Conservation (phyloP, 768 basidiomycete genomes). For the Sporobolomyces roseus region DNA sequence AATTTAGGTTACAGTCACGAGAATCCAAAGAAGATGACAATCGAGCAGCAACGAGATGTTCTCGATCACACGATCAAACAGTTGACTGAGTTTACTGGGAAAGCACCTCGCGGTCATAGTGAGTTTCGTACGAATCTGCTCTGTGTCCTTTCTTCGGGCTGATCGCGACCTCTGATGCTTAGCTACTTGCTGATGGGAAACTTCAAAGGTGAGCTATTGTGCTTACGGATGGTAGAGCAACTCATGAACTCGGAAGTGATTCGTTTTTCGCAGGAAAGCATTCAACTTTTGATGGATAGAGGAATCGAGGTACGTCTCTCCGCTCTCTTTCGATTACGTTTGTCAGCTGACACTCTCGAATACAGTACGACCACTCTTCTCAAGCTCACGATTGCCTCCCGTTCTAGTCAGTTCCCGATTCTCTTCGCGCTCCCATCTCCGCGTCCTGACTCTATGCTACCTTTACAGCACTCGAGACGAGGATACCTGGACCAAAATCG, state of each 20-base stretch:
- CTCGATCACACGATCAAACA: slow-evolving; percentile 48
- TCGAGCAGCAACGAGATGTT: slow-evolving; percentile 68
- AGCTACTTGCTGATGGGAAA: slow-evolving; percentile 79
- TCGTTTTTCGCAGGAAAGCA: slow-evolving; percentile 49
- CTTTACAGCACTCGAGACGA: slow-evolving; percentile 60
- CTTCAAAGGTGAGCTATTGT: slow-evolving; percentile 55
- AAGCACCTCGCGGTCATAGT: slow-evolving; percentile 53
- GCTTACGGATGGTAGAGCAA: not conserved
- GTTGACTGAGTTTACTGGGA: slow-evolving; percentile 59
- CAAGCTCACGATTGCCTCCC: slow-evolving; percentile 59
- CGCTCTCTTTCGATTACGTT: too few relatives aligned
- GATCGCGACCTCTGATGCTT: slow-evolving; percentile 55
- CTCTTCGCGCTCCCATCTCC: too few relatives aligned
- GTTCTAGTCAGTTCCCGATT: slow-evolving; percentile 56
- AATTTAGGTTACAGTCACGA: slow-evolving; percentile 66
- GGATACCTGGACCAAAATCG: slow-evolving; percentile 70
- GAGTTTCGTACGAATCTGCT: slow-evolving; percentile 47
- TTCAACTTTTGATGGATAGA: slow-evolving; percentile 62
- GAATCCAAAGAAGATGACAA: slow-evolving; percentile 61
- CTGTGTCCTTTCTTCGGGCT: slow-evolving; percentile 50
- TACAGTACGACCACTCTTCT: slow-evolving; percentile 65
- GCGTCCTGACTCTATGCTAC: too few relatives aligned
- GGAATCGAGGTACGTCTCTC: too few relatives aligned
- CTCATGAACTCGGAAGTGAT: not conserved
- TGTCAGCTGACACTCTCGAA: too few relatives aligned